Percentiles rank a stretch among this genome's conserved stretches.
These are phyloP conservation scores for Gossypium davidsonii DNA, from an alignment of 441 rosid species.

Conservation along the genomic window DNA sequence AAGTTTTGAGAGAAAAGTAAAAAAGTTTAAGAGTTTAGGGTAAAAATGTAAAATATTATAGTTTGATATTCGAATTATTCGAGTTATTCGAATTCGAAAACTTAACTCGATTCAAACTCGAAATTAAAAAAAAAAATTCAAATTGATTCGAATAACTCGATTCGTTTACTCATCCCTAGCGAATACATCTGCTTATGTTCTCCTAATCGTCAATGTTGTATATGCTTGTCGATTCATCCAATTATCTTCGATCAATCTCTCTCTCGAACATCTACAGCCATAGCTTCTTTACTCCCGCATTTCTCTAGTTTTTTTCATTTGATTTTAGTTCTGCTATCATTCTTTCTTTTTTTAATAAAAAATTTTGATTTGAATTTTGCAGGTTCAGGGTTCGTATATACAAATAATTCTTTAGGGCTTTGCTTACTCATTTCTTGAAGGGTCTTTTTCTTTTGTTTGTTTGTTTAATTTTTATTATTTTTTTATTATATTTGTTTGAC, in stretches of 20 bases:
- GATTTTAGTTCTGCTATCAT: background rate
- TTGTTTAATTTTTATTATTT: background rate
- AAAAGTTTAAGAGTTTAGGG: too few species aligned
- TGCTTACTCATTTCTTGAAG: background rate
- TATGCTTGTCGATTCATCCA: background rate
- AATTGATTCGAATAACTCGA: too few species aligned
- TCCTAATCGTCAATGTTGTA: background rate
- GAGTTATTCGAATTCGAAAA: too few species aligned
- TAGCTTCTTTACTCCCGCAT: background rate
- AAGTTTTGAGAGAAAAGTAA: too few species aligned
- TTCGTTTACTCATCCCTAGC: too few species aligned
- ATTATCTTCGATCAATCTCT: background rate
- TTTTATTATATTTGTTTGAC: background rate
- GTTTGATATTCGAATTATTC: too few species aligned
- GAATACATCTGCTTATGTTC: background rate
- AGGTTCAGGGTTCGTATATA: background rate
- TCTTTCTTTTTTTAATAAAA: background rate
- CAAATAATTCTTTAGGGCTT: background rate
- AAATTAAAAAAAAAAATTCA: too few species aligned
- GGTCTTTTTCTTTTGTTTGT: background rate
- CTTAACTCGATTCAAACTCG: too few species aligned
- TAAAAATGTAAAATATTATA: too few species aligned
- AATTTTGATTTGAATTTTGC: background rate
- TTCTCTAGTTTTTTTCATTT: background rate
- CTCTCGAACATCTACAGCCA: background rate